These are phyloP conservation scores for Elasticomyces elasticus DNA, from an alignment of 495 filamentous ascomycete species.

Conservation along the genomic window DNA sequence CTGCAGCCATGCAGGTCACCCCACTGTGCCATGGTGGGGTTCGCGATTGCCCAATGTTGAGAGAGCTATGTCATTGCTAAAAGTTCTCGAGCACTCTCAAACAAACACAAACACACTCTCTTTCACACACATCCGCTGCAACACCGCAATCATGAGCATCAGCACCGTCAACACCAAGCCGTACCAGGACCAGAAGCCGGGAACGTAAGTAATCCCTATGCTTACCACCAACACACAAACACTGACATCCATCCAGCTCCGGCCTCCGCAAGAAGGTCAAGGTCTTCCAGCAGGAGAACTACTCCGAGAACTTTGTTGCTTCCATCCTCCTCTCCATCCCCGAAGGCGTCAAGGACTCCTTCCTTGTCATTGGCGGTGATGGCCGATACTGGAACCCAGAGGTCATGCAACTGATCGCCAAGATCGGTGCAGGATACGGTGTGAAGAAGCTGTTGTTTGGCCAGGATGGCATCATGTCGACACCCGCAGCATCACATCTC, in stretches of 20 bases:
- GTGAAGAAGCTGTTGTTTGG: constrained; percentile 97
- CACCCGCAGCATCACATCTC: constrained; percentile 88
- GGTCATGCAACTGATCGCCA: constrained; percentile 90
- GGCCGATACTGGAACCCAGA: constrained; percentile 96
- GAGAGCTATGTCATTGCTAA: not conserved
- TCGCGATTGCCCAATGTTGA: too few species aligned
- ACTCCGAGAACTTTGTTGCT: constrained; percentile 90
- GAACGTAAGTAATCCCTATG: constrained; percentile 64
- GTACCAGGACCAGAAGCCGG: constrained; percentile 93
- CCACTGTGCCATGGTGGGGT: too few species aligned
- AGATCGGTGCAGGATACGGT: constrained; percentile 92
- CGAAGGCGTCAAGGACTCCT: constrained; percentile 76
- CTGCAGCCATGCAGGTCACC: too few species aligned
- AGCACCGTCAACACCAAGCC: constrained; percentile 66
- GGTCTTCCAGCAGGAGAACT: constrained; percentile 89
- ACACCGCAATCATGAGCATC: constrained; percentile 51
- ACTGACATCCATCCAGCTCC: constrained; percentile 51
- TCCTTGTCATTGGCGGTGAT: constrained; percentile 95
- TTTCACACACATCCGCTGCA: not conserved
- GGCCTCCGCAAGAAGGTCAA: constrained; percentile 98
- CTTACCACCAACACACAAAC: constrained; percentile 2
- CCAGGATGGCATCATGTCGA: constrained; percentile 91
- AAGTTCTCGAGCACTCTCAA: not conserved
- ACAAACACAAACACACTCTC: not conserved
- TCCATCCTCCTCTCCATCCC: constrained; percentile 92